Evolutionary conservation across 2,329 filamentous ascomycete species (phyloP).

Genomic region (Aspergillus chevalieri): DNA sequence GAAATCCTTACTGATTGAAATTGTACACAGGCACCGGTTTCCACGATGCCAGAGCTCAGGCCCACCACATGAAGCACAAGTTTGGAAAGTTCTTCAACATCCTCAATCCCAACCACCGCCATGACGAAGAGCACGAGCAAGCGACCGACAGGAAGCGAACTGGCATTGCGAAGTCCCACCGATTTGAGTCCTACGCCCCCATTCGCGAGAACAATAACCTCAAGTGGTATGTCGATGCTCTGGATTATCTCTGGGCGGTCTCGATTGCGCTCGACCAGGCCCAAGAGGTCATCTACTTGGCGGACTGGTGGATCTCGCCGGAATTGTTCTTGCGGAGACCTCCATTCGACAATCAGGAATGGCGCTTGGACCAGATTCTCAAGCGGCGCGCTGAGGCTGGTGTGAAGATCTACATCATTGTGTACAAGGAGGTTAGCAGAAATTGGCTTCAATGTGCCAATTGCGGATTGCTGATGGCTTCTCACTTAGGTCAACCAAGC

Average conservation of each 20-base stretch:
- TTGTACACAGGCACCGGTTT: constrained; percentile 27
- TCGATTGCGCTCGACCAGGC: constrained; percentile 84
- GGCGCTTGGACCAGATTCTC: constrained; percentile 75
- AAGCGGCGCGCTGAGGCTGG: constrained; percentile 86
- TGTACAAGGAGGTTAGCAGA: constrained; percentile 71
- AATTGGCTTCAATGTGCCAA: background rate
- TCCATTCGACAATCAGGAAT: constrained; percentile 75
- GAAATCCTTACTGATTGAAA: background rate
- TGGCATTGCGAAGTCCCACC: constrained; percentile 64
- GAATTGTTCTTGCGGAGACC: constrained; percentile 80
- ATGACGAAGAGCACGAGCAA: constrained; percentile 89
- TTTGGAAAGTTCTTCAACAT: constrained; percentile 60
- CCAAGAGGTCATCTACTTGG: constrained; percentile 90
- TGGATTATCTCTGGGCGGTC: constrained; percentile 94
- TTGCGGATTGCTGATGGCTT: background rate
- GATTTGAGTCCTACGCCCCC: constrained; percentile 87
- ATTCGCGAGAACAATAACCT: constrained; percentile 76
- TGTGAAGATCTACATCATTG: constrained; percentile 87
- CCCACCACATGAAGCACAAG: constrained; percentile 56
- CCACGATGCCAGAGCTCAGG: constrained; percentile 44
- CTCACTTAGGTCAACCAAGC: constrained; percentile 56
- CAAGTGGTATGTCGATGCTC: constrained; percentile 96
- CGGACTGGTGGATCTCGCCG: constrained; percentile 94
- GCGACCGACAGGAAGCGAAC: constrained; percentile 73
- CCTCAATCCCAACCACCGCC: constrained; percentile 81